phyloP scores from a whole-genome alignment of 306 rosid species.

The Hippophae gyantsensis region DNA sequence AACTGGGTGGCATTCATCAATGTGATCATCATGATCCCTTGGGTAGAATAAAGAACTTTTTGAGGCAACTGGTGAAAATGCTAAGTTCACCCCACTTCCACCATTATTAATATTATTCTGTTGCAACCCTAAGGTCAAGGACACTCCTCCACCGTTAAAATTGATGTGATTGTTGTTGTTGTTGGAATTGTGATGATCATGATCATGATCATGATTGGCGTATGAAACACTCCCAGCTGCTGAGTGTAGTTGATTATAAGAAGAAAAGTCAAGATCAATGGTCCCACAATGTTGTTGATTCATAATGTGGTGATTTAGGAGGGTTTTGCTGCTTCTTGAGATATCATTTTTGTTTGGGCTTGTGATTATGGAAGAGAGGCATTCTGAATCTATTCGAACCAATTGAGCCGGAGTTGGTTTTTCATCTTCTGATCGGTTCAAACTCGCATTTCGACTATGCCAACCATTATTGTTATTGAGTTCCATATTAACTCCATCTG shows the following conservation, averaged over 20 bases:
- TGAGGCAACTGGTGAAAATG: constrained; percentile 35
- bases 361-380: constrained; percentile 54
- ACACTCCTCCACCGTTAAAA: constrained; percentile 42
- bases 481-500: constrained; percentile 27
- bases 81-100: constrained; percentile 52
- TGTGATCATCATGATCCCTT: constrained; percentile 34
- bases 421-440: constrained; percentile 24
- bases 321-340: constrained; percentile 13
- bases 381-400: constrained; percentile 49
- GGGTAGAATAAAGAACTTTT: constrained; percentile 54
- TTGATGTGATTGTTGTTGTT: constrained; percentile 23
- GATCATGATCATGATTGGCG: constrained; percentile 2
- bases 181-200: constrained; percentile 4
- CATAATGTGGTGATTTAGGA: constrained; percentile 22
- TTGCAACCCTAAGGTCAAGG: constrained; percentile 80
- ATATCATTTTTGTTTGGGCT: constrained; percentile 32
- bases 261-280: constrained; percentile 62
- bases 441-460: constrained; percentile 7
- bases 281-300: constrained; percentile 38
- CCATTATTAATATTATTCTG: constrained; percentile 24
- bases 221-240: constrained; percentile 24
- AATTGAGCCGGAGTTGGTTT: constrained; percentile 46
- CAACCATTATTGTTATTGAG: no score
- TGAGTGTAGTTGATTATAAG: constrained; percentile 29
- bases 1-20: constrained; percentile 57